Base-by-base conservation (phyloP, 2,329 filamentous ascomycete genomes). In the Apiospora phragmitis region DNA sequence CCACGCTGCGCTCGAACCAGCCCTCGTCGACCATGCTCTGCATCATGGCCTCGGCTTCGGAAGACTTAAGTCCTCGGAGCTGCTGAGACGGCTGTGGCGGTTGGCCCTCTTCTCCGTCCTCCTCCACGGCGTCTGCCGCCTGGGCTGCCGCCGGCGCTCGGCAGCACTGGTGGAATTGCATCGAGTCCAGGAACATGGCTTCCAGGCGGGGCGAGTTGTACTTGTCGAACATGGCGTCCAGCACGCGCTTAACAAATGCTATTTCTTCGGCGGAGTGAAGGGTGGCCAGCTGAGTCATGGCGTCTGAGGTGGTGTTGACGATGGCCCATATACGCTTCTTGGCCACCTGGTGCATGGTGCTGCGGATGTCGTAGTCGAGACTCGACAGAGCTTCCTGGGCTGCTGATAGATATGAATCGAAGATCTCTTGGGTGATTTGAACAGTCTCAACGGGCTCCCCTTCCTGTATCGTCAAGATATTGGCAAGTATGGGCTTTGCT, bases 171-270 rank as follows among this genome's bases (percentile, higher is more conserved):
- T 93, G 85, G 3, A 95, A 95, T 77, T 97, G 91, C 80, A 94
- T 94, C 62, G 89, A 88, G 16, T 90, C 92, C 4, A 98, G 84
- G 4, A 93, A 94, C 88, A 98, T 91, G 35, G 94, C 88, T 81
- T 99, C 95, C 77, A 91, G 89, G n/a, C 90, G 86, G 11, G 85
- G 87, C 0, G 91, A 94, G 78, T 98, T 98, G 83, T 94, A 91
- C 26, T 89, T 92, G 73, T 97, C 94, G 79, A 98, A 99, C 89
- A 99, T 97, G 75, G 89, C 90, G 79, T 98, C 95, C 0, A 99
- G 88, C 3, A 98, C 80, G 11, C 96, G 88, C 81, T 97, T 96
- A 69, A 98, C 89, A 79, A 94, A 99, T 0, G 93, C 90, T 42
- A 98, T 93, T 83, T 98, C 95, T 75, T 97, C 94, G 0, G 94